Evolutionary conservation across 2,329 filamentous ascomycete species (phyloP).

Genomic region (Colletotrichum higginsianum): DNA sequence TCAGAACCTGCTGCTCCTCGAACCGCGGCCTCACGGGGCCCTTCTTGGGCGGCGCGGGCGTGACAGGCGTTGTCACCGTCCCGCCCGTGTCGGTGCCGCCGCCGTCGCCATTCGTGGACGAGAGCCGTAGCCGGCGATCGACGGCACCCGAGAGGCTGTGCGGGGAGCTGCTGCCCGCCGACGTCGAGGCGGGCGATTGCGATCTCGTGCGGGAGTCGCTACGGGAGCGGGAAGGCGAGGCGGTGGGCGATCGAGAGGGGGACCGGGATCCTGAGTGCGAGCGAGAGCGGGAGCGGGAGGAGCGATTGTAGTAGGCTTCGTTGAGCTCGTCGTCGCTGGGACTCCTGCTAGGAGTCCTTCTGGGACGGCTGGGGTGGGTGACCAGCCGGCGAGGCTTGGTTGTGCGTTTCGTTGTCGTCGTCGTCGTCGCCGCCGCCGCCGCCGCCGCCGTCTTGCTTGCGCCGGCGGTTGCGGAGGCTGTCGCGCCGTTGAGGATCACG

Average conservation of each 20-base stretch:
- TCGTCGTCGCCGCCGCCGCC: no score
- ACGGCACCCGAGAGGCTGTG: constrained; percentile 37
- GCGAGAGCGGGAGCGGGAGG: constrained; percentile 43
- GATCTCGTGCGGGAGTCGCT: constrained; percentile 53
- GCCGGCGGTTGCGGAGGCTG: neutral
- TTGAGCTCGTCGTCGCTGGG: constrained; percentile 46
- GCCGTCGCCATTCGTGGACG: constrained; percentile 48
- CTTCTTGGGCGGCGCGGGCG: constrained; percentile 43
- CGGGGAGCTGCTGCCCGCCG: constrained; percentile 47
- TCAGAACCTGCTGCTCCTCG: constrained; percentile 69
- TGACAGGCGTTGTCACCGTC: constrained; percentile 42
- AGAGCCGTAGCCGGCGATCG: constrained; percentile 40
- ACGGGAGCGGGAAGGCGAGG: constrained; percentile 47
- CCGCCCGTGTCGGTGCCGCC: constrained; percentile 48
- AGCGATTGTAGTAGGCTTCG: constrained; percentile 44
- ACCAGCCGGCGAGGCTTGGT: constrained; percentile 40
- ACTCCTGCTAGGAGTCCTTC: constrained; percentile 42
- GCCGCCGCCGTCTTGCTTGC: neutral
- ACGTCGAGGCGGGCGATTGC: constrained; percentile 49
- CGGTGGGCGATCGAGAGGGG: constrained; percentile 44
- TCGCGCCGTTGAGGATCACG: neutral
- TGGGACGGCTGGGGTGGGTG: constrained; percentile 36
- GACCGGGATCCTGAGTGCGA: constrained; percentile 45
- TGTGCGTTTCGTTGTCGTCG: constrained; percentile 15
- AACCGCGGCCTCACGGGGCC: constrained; percentile 35